Evolutionary conservation across 2,329 filamentous ascomycete species (phyloP).

Genomic region (Fusarium papillatum): DNA sequence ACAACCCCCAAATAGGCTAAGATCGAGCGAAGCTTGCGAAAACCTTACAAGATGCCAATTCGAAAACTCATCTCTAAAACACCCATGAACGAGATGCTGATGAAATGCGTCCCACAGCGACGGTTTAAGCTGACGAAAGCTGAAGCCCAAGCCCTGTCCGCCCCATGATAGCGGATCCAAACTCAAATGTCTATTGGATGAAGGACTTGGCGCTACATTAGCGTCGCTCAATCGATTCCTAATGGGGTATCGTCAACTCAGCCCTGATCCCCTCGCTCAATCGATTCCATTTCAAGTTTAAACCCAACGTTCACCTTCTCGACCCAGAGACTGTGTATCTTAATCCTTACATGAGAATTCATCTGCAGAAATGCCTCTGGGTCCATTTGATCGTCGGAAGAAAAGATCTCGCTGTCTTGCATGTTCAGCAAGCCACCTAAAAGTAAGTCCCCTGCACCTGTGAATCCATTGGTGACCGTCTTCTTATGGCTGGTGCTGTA

Average conservation of each 20-base stretch:
- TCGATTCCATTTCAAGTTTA: conserved; percentile 34
- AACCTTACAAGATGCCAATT: neutral
- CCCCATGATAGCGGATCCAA: neutral
- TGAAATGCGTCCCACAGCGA: neutral
- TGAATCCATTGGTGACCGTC: neutral
- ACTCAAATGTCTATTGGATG: neutral
- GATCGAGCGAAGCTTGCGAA: conserved; percentile 23
- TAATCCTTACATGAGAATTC: neutral
- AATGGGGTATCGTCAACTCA: conserved; percentile 23
- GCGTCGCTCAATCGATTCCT: conserved; percentile 40
- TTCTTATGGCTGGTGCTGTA: conserved; percentile 8
- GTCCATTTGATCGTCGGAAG: conserved; percentile 50
- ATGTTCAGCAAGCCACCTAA: conserved; percentile 50
- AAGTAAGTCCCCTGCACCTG: conserved; percentile 34
- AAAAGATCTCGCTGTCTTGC: conserved; percentile 48
- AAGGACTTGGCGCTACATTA: neutral
- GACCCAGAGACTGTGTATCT: neutral
- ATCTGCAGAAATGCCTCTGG: conserved; percentile 43
- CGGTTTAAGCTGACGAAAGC: neutral
- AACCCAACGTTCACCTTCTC: conserved; percentile 3
- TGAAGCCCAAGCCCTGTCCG: neutral
- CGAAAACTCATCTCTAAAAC: neutral
- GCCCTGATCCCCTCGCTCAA: conserved; percentile 24
- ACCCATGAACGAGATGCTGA: neutral
- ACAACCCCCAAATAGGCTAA: conserved; percentile 6